These are phyloP conservation scores for Pythium phragmitis DNA, from an alignment of 352 stramenopile genomes.

Conservation along the genomic window DNA sequence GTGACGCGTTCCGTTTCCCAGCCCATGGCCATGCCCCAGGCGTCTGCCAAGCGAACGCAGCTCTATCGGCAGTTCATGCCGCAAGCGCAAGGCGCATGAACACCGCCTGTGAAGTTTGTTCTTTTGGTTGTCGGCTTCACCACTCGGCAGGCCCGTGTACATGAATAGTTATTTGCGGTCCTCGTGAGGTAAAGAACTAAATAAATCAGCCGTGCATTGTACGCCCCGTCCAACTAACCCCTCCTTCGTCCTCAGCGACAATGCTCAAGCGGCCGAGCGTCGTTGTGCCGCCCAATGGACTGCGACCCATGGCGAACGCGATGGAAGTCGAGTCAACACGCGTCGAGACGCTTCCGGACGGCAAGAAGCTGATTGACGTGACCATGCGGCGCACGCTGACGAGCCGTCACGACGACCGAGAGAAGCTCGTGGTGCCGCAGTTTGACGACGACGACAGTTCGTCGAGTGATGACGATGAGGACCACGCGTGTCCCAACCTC, in stretches of 20 bases:
- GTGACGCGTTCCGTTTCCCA: neutral
- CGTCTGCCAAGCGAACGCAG: constrained; percentile 14
- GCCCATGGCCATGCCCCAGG: neutral
- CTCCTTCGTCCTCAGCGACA: neutral
- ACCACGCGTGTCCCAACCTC: constrained; percentile 3
- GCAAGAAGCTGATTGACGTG: constrained; percentile 58
- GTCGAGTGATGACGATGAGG: constrained; percentile 29
- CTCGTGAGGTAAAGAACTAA: too few species aligned
- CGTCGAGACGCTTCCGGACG: constrained; percentile 37
- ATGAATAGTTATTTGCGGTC: too few species aligned
- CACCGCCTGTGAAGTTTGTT: neutral
- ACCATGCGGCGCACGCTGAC: constrained; percentile 31
- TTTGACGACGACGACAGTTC: constrained; percentile 72
- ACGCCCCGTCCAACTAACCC: neutral
- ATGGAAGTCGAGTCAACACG: constrained; percentile 60
- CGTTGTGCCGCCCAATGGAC: neutral
- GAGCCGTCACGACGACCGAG: constrained; percentile 15
- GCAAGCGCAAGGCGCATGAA: constrained; percentile 9
- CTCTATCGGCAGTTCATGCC: constrained; percentile 28
- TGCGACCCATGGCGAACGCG: neutral
- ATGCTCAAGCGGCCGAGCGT: constrained; percentile 23
- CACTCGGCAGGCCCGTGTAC: neutral
- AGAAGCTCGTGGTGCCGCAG: constrained; percentile 50
- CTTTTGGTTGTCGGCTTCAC: neutral
- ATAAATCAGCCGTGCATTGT: too few species aligned